Evolutionary conservation across 2,329 filamentous ascomycete genomes (phyloP), one percentile per base, ranked within the genome.

Genomic region (Cercospora sp.): DNA sequence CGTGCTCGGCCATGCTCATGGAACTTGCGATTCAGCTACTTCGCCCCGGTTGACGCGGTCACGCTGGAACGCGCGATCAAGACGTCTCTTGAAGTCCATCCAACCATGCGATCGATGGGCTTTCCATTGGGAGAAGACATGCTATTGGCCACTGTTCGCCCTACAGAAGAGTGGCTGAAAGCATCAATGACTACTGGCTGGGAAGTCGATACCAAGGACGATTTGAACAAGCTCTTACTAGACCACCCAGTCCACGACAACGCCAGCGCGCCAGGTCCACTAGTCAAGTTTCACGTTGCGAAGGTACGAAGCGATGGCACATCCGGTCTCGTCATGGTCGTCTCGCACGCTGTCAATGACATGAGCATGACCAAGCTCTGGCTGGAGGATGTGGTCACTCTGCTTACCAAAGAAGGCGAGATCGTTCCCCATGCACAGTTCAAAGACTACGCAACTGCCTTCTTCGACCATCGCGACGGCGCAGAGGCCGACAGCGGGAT

Each of bases 361-460:
- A 76, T 76, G 74, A 76, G 72, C 69, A 77, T 77, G 74, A 77
- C 76, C 51, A 77, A 77, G 67, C 70, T 77, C 3, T 77, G 76
- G 76, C 69, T 77, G 13, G 76, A 77, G 57, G 76, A 77, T 55
- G 71, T 77, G 16, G 71, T 75, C 26, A 73, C 64, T 9, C 65
- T 76, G 2, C 68, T 77, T 2, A 75, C 73, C 5, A 71, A 73
- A 9, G 72, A 76, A 40, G 72, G 71, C 37, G 70, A 68, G 12
- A 64, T 74, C 21, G 67, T 75, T 12, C 74, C 73, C 18, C 76
- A 77, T 65, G 75, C 70, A 9, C 72, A 70, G 1, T 77, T 76
- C 72, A 73, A 72, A 45, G 75, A 77, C 69, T 77, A 77, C 61
- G 74, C 75, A 3, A 74, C 73, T n/a, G 76, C 76, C 1, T 77